Conservation (phyloP, 176 grass and related monocot genomes). For the Luzula sylvatica region DNA sequence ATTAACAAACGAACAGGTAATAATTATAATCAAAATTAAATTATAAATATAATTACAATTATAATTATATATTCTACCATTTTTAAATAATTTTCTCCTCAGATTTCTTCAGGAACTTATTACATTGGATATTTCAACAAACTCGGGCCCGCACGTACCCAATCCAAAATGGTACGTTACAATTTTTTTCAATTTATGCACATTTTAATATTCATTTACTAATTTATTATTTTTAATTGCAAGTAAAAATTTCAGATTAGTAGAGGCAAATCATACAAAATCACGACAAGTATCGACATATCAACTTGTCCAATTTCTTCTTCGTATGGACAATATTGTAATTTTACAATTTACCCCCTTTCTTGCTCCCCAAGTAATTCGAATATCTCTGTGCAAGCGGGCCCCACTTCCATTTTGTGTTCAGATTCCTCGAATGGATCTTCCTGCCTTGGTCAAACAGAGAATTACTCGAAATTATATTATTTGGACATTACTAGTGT, state of each 20-base stretch:
- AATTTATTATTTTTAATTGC: slow-evolving; percentile 12
- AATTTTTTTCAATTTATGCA: slow-evolving; percentile 13
- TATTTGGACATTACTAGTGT: slow-evolving; percentile 54
- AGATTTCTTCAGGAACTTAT: slow-evolving; percentile 80
- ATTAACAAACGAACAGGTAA: slow-evolving; percentile 78
- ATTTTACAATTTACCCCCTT: slow-evolving; percentile 49
- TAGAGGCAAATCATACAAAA: slow-evolving; percentile 47
- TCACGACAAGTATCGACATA: slow-evolving; percentile 61
- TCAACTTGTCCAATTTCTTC: slow-evolving; percentile 50
- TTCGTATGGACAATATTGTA: slow-evolving; percentile 69
- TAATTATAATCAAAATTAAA: neutral
- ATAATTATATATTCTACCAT: slow-evolving; percentile 12
- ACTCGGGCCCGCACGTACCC: slow-evolving; percentile 77
- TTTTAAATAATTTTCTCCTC: slow-evolving; percentile 21
- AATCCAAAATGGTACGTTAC: slow-evolving; percentile 89
- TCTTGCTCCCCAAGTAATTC: slow-evolving; percentile 62
- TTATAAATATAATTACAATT: slow-evolving; percentile 17
- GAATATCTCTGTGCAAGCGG: slow-evolving; percentile 18
- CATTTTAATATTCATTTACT: slow-evolving; percentile 17
- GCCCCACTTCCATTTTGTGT: slow-evolving; percentile 50
- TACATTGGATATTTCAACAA: slow-evolving; percentile 97
- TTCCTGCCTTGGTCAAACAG: slow-evolving; percentile 49
- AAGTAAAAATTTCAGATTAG: slow-evolving; percentile 55
- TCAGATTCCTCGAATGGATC: slow-evolving; percentile 59
- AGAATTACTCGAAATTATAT: slow-evolving; percentile 47